A percentile compares a stretch with the other conserved stretches of the same genome.
Evolutionary conservation across 2,329 filamentous ascomycete species (phyloP).

Genomic region (Rugonectria rugulosa): DNA sequence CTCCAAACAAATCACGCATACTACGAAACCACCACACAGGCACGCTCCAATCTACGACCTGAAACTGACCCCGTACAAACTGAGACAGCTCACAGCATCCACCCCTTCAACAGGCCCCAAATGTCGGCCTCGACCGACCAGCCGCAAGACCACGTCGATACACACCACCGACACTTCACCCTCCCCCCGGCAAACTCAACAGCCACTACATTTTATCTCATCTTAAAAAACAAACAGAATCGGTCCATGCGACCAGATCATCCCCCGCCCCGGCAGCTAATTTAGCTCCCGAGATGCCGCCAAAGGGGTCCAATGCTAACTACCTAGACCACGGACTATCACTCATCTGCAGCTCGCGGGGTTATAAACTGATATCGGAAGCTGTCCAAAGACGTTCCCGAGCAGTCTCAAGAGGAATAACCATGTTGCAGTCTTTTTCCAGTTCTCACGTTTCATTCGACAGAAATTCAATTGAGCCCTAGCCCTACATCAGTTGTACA

Average conservation of each 20-base stretch:
- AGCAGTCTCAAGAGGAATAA: background rate
- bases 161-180: background rate
- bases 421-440: background rate
- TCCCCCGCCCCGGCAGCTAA: conserved; percentile 10
- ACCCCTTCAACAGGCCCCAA: background rate
- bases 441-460: background rate
- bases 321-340: background rate
- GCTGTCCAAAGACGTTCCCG: background rate
- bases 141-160: too few species aligned
- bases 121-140: background rate
- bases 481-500: conserved; percentile 13
- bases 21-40: too few species aligned
- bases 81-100: too few species aligned
- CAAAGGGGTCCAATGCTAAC: background rate
- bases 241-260: background rate
- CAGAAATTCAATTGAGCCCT: conserved; percentile 13
- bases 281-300: conserved; percentile 18
- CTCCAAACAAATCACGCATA: too few species aligned
- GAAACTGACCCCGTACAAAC: too few species aligned
- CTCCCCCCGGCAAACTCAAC: conserved; percentile 5
- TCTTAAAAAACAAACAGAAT: background rate
- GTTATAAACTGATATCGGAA: background rate
- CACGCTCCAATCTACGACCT: too few species aligned
- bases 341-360: background rate
- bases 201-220: conserved; percentile 15